These are phyloP conservation scores for Volvox carteri DNA, from an alignment of 163 green algal species.

Conservation along the genomic window DNA sequence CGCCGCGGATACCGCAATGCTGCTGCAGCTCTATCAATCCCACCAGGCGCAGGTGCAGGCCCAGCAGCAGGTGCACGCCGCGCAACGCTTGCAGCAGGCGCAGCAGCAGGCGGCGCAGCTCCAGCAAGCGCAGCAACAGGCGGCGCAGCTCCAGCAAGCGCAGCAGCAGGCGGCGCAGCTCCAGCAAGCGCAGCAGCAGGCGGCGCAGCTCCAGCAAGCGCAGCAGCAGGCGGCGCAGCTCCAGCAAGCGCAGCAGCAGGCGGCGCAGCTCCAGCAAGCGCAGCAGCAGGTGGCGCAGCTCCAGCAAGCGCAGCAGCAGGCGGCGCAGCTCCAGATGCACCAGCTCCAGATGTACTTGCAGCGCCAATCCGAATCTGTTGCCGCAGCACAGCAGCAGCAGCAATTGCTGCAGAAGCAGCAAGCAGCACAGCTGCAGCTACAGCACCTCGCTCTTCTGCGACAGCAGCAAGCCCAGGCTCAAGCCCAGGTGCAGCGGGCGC, in stretches of 20 bases:
- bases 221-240: conserved; percentile 4
- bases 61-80: conserved; percentile 14
- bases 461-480: conserved; percentile 4
- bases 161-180: conserved; percentile 9
- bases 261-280: conserved; percentile 12
- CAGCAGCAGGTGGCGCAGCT: conserved; percentile 9
- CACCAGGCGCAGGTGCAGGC: conserved; percentile 17
- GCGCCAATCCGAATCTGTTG: neutral
- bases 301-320: neutral
- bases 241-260: conserved; percentile 24
- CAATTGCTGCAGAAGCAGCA: conserved; percentile 14
- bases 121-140: neutral
- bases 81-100: conserved; percentile 12
- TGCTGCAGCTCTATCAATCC: neutral
- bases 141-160: neutral
- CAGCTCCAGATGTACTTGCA: neutral
- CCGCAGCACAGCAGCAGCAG: neutral
- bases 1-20: neutral
- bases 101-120: conserved; percentile 10
- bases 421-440: neutral
- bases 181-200: neutral
- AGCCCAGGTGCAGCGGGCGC: conserved; percentile 4
- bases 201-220: neutral
- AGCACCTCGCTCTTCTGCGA: neutral
- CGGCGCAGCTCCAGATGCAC: neutral